A percentile compares a stretch with the other conserved stretches of the same genome.
Evolutionary conservation across 192 early-diverging fungal genomes (phyloP).

Genomic region (Jimgerdemannia flammicorona): DNA sequence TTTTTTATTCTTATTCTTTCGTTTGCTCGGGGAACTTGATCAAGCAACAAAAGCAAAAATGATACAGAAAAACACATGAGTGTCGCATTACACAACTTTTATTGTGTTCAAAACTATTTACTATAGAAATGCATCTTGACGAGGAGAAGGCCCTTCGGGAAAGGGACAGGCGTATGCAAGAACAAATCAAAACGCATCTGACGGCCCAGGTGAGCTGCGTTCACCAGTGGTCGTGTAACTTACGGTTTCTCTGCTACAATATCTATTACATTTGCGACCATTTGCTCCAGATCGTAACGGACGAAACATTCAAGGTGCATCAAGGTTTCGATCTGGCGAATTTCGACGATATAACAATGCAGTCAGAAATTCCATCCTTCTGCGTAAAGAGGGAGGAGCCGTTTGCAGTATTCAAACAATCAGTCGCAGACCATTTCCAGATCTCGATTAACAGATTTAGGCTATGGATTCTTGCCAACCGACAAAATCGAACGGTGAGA

Average conservation of each 20-base stretch:
- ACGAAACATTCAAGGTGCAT: constrained; percentile 65
- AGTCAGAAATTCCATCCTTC: constrained; percentile 46
- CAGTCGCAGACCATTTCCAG: too few relatives aligned
- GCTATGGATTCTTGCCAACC: too few relatives aligned
- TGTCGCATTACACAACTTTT: constrained; percentile 6
- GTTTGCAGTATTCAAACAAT: too few relatives aligned
- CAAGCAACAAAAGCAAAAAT: constrained; percentile 46
- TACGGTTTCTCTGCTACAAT: too few relatives aligned
- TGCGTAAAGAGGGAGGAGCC: too few relatives aligned
- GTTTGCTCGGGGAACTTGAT: too few relatives aligned
- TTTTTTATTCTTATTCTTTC: too few relatives aligned
- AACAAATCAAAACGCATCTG: constrained; percentile 60
- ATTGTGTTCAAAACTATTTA: not conserved
- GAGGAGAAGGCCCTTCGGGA: constrained; percentile 42
- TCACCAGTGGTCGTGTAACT: not conserved
- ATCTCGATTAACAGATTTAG: too few relatives aligned
- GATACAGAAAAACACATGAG: constrained; percentile 81
- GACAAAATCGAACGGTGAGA: too few relatives aligned
- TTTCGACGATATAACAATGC: too few relatives aligned
- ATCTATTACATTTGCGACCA: not conserved
- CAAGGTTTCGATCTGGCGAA: constrained; percentile 5
- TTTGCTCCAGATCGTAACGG: constrained; percentile 51
- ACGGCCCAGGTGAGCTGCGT: constrained; percentile 59
- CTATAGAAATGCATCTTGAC: constrained; percentile 46
- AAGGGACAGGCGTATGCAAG: not conserved